Base-by-base conservation (phyloP, 106 monocot species). In the Allium cepa region DNA sequence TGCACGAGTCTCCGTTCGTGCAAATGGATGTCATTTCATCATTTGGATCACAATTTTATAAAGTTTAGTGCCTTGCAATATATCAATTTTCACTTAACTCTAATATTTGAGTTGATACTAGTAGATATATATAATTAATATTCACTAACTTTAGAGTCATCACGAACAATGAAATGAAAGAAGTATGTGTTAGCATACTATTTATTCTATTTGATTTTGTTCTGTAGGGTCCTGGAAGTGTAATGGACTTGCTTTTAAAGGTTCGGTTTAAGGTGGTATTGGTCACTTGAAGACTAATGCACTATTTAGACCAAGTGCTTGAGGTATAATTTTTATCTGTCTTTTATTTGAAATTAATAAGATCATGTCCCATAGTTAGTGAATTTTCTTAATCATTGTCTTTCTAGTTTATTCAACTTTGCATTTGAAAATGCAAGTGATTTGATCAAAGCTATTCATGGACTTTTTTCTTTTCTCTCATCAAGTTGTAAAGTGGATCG, bases 281-380 rank as follows among this genome's bases (percentile, higher is more conserved):
- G 22, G 22, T 22, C 22, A 22, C 22, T 22, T 22, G 22, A 22
- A 22, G 22, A 22, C 22, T 22, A 22, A 22, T 22, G 22, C 22
- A 22, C 22, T 22, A 66, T 22, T 1, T 22, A 22, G 22, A 22
- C 22, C 22, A 22, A 22, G 26, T 57, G 53, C 53, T 80, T 53
- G 51, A 75, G 75, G 79, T 79, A 53, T 57, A 1, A 36, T 36
- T 4, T 36, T 36, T 36, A 36, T 36, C 22, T 11, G 11, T 11
- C 10, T 22, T 18, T 56, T 45, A 9, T 60, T 17, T 63, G 47
- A 11, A 46, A 8, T 60, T 10, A 8, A 10, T 26, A n/a, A 5
- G 36, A 36, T 36, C 36, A 36, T 36, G 36, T 36, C 3, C 36
- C 3, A 5, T 5, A 4, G 36, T 36, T 36, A 36, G 5, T 36